Base-by-base conservation (phyloP, 2,329 filamentous ascomycete species). In the Exophiala phaeomuriformis region DNA sequence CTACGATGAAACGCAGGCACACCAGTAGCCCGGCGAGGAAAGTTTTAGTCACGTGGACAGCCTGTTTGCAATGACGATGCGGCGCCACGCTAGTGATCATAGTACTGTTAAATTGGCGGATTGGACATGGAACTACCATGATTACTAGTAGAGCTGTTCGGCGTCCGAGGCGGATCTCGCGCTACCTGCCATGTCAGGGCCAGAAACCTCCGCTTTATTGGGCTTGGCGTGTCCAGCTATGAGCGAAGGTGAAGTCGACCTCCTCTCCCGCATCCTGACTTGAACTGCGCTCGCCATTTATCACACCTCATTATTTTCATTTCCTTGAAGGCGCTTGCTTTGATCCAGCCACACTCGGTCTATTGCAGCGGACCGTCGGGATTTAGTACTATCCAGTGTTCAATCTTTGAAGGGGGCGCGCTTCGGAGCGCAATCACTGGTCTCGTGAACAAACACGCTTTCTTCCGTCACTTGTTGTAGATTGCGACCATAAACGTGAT, bases 181-280 rank as follows among this genome's bases (percentile, higher is more conserved):
- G 19, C 19, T 84, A 69, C 94, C 88, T 61, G 87, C 77, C 86
- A 93, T 91, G 9, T 7, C 12, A 33, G 19, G 41, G n/a, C 19
- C n/a, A 8, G 8, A 28, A 10, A 45, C 32, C 42, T 45, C 42
- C 42, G 42, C 42, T 19, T 45, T 45, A 7, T 31, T 29, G 8
- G 42, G 32, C 52, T 54, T 54, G 46, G 51, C 51, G 30, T 45
- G 30, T 50, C 32, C 47, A 49, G 36, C 52, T 53, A 37, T 33
- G 3, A 32, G 41, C n/a, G 6, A 9, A 4, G 19, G 19, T 19
- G 31, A 33, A 7, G 5, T 39, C 7, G 44, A 29, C n/a, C 42
- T 44, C 29, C 31, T n/a, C 39, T 42, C 37, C 29, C 40, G 29
- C n/a, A 43, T 42, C 37, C 19, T 19, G 19, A 19, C 19, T 19